Evolutionary conservation across 805 yeast species (phyloP), one percentile per base, ranked within the genome.

Genomic region (Sugiyamaella floridensis): DNA sequence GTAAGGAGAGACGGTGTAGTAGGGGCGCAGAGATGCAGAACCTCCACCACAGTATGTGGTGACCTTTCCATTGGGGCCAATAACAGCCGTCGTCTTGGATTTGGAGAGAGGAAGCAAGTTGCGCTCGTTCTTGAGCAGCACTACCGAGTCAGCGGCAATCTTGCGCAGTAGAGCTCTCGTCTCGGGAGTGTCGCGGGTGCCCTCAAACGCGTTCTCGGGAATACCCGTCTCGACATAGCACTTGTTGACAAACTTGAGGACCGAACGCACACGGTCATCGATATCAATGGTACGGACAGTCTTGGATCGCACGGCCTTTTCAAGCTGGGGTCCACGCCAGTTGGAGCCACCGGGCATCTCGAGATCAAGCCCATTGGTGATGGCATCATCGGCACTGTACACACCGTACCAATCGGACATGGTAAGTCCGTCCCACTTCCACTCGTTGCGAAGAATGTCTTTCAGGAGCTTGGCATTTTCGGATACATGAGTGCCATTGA

Each of bases 381-480:
- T 63, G 12, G 82, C 60, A 43, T 71, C 75, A 43, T 69, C 70
- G 40, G 68, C 67, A 14, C 81, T 71, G 63, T 77, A 80, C 9
- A 75, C 72, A 22, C 86, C 87, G 61, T 61, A 76, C 86, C 86
- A 82, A 66, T 82, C 87, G 28, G 82, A 76, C 81, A 82, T 79
- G 37, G 75, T 63, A 40, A 76, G 63, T 44, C 86, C 86, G 7
- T 76, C 69, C 67, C 73, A 82, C 4, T 71, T 68, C 84, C 84
- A 82, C 62, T 82, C 85, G 2, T 70, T 62, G 51, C 83, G 69
- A 54, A 82, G 67, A 40, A 80, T 66, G 29, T 76, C 75, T 11
- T 72, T 65, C 43, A 82, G 59, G 44, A 80, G 62, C 41, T 62
- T 58, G 52, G 69, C 67, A 45, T 72, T 67, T 58, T 81, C 78